Evolutionary conservation across 106 monocot species (phyloP), one percentile per base, ranked within the genome.

Genomic region (Dioscorea zingiberensis): DNA sequence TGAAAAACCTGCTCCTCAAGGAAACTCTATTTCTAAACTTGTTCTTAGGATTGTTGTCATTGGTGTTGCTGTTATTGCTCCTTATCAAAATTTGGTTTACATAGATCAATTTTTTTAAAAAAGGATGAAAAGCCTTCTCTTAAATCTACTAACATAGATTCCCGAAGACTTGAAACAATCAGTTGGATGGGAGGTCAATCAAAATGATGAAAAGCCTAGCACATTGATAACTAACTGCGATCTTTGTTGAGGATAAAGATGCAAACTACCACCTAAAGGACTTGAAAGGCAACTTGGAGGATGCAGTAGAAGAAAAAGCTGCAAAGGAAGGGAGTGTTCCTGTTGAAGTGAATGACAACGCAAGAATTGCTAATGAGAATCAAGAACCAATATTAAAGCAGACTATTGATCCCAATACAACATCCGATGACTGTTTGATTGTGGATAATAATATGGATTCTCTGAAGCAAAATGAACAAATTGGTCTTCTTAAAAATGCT

Each of bases 61-160:
- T 60, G 88, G 81, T 44, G 78, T 75, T 60, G 78, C 76, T 48
- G 66, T 55, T 21, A 45, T 79, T 27, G 78, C 67, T 65, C 77
- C 85, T 57, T 79, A 89, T 58, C 75, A 79, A 64, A 56, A 63
- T 64, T n/a, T n/a, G n/a, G 88, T 78, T 4, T 81, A 79, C 54
- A 55, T 84, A 54, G 67, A 73, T 67, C 21, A 66, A 48, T 16
- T 70, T 70, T 23, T 27, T 64, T 13, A 67, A 27, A n/a, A n/a
- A 78, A 64, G 64, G 65, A 80, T 47, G 68, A 62, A 19, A 70
- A 60, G 67, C 32, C 70, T 46, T 60, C 71, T 61, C 46, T 28
- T 55, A 62, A 25, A 38, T 60, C 49, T n/a, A 63, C n/a, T 19
- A 54, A 61, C 18, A 21, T 68, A 16, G 47, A 70, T 27, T 21